These are phyloP conservation scores for Yarrowia porcina DNA, from an alignment of 805 yeast genomes.

Conservation along the genomic window DNA sequence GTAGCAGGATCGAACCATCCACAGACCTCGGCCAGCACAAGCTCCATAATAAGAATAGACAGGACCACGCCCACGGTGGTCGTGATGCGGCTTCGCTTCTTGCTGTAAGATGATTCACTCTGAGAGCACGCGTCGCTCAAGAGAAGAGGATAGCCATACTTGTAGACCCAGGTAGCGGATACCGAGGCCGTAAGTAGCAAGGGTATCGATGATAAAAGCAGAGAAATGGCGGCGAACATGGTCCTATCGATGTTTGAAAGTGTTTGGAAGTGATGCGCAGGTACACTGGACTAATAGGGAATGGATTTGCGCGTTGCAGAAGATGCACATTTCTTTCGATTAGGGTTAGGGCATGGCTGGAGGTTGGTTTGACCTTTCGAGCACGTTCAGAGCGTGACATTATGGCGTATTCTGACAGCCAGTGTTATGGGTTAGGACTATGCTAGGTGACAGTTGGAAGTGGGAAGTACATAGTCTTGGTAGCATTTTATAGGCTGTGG, in stretches of 20 bases:
- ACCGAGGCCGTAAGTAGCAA: slow-evolving; percentile 1
- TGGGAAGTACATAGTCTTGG: no score
- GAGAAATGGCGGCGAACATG: slow-evolving; percentile 18
- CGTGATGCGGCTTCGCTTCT: slow-evolving; percentile 6
- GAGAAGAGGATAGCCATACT: not conserved
- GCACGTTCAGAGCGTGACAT: not conserved
- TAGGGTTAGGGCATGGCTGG: not conserved
- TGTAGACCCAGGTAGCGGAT: slow-evolving; percentile 18
- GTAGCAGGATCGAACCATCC: slow-evolving; percentile 1
- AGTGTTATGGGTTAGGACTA: no score
- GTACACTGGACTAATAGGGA: slow-evolving; percentile 11
- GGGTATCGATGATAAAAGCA: slow-evolving; percentile 10
- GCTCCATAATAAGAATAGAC: slow-evolving; percentile 13
- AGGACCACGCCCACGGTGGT: slow-evolving; percentile 19
- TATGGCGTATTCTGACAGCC: no score
- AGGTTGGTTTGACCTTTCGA: not conserved
- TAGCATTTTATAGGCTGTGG: no score
- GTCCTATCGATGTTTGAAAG: not conserved
- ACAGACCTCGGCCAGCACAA: slow-evolving; percentile 22
- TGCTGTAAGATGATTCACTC: not conserved
- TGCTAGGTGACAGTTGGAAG: no score
- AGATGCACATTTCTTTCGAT: not conserved
- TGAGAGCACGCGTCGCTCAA: not conserved
- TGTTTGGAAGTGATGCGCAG: slow-evolving; percentile 3
- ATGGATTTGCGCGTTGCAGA: slow-evolving; percentile 20